A percentile compares a stretch with the other conserved stretches of the same genome.
These are phyloP conservation scores for Cladosporium sp. DNA, from an alignment of 2,329 filamentous ascomycete species.

Conservation along the genomic window DNA sequence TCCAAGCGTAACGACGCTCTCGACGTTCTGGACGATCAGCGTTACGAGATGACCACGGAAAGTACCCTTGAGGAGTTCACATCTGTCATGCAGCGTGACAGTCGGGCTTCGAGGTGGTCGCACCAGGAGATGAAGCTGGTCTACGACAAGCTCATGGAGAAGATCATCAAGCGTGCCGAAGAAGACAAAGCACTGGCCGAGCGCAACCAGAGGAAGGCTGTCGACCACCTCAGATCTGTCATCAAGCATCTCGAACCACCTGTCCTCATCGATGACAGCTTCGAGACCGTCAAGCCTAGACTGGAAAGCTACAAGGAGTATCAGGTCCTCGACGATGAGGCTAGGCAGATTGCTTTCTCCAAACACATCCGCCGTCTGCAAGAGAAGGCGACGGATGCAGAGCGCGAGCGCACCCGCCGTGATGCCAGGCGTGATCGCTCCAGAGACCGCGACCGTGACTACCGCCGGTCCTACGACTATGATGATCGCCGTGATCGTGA, in stretches of 20 bases:
- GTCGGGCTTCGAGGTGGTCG: conserved; percentile 82
- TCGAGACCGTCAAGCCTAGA: conserved; percentile 78
- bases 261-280: conserved; percentile 71
- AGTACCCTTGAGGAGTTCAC: conserved; percentile 88
- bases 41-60: conserved; percentile 80
- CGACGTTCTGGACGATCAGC: conserved; percentile 60
- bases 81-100: conserved; percentile 75
- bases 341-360: conserved; percentile 79
- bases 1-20: conserved; percentile 28
- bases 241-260: conserved; percentile 90
- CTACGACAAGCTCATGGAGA: conserved; percentile 83
- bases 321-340: conserved; percentile 76
- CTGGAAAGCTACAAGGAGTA: conserved; percentile 81
- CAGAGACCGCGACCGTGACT: conserved; percentile 32
- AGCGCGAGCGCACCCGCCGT: conserved; percentile 50
- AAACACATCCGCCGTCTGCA: conserved; percentile 86
- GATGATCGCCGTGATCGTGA: conserved; percentile 44
- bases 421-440: conserved; percentile 36
- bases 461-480: conserved; percentile 37
- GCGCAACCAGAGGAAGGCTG: conserved; percentile 75
- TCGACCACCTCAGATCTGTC: conserved; percentile 77
- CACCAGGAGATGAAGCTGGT: conserved; percentile 73
- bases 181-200: conserved; percentile 79
- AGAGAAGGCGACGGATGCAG: conserved; percentile 80
- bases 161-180: conserved; percentile 71